Base-by-base conservation (phyloP, 2,329 filamentous ascomycete species). In the Sclerotiophoma versabilis region DNA sequence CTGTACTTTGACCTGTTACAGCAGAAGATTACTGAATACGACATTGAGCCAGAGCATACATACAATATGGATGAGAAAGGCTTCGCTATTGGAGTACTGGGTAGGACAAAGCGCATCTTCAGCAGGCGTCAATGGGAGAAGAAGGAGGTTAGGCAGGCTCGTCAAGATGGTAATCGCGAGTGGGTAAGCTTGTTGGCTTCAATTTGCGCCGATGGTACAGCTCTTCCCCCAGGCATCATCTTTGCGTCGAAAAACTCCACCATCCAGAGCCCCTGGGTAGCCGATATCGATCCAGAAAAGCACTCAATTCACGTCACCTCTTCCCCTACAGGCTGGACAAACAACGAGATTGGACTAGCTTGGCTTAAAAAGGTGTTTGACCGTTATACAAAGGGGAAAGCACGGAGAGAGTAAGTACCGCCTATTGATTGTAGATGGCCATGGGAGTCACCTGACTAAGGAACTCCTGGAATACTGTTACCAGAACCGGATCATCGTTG, bases 391-490 rank as follows among this genome's bases (percentile, higher is more conserved):
- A 22, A 57, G 41, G 19, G n/a, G 15, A 52, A 53, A 17, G 38
- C 48, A 14, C 33, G 14, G 19, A 6, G 14, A 17, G 23, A 10
- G 23, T 57, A 29, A 10, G 23, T 57, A 54, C 19, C 14, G 36
- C 5, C 30, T 60, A 1, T 33, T 60, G 4, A 60, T 60, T 23
- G 8, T 60, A 14, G 49, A 60, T 42, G 26, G 57, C 32, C 37
- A 58, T 41, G 26, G 42, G 20, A 55, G 66, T 46, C 58, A 77
- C 61, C 33, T 72, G 22, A 70, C 63, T 3, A 47, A 54, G n/a
- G 55, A 72, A 45, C 77, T 79, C 53, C 41, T 76, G 32, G 20
- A 69, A 23, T 75, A 68, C 53, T 78, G 57, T 52, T 58, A 56
- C 38, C 43, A 66, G n/a, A 57, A 78, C 27, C 66, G 74, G 38